Conservation (phyloP, 352 stramenopile genomes). For the Phytophthora fragariae region DNA sequence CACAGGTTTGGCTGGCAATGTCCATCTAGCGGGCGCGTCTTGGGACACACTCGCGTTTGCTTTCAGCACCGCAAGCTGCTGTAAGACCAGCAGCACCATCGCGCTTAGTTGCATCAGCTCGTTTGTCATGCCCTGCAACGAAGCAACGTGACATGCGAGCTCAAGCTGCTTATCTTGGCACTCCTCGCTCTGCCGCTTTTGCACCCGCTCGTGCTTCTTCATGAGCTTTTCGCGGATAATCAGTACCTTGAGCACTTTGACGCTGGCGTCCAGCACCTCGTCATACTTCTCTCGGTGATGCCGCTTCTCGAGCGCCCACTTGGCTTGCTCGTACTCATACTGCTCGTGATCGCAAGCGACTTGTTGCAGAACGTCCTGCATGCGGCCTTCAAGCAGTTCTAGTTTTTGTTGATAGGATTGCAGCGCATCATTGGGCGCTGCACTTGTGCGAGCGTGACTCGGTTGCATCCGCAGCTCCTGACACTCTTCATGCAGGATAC, state of each 20-base stretch:
- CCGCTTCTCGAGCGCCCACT: slow-evolving; percentile 65
- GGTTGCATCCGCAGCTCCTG: not conserved
- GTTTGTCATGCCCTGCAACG: slow-evolving; percentile 34
- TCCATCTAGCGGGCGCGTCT: slow-evolving; percentile 17
- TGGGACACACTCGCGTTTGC: slow-evolving; percentile 1
- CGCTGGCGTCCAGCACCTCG: slow-evolving; percentile 64
- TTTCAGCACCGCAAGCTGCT: slow-evolving; percentile 46
- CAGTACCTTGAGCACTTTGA: slow-evolving; percentile 75
- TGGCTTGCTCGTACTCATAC: slow-evolving; percentile 68
- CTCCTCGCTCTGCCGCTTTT: slow-evolving; percentile 25
- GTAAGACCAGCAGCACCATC: slow-evolving; percentile 56
- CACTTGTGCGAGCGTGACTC: not conserved
- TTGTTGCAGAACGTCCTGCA: slow-evolving; percentile 62
- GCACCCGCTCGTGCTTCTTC: slow-evolving; percentile 55
- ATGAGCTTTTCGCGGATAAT: slow-evolving; percentile 73
- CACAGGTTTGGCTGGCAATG: slow-evolving; percentile 53
- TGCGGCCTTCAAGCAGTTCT: slow-evolving; percentile 50
- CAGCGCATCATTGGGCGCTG: slow-evolving; percentile 18
- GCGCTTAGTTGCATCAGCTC: slow-evolving; percentile 59
- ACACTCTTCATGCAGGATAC: slow-evolving; percentile 58
- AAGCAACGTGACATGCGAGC: slow-evolving; percentile 12
- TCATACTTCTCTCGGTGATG: slow-evolving; percentile 57
- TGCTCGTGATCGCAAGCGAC: slow-evolving; percentile 70
- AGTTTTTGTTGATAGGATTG: slow-evolving; percentile 57
- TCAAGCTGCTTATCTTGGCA: slow-evolving; percentile 33